Percentiles rank a stretch among this genome's conserved stretches.
Conservation (phyloP, 1,284 basidiomycete genomes). For the Boletus semigastroideus region DNA sequence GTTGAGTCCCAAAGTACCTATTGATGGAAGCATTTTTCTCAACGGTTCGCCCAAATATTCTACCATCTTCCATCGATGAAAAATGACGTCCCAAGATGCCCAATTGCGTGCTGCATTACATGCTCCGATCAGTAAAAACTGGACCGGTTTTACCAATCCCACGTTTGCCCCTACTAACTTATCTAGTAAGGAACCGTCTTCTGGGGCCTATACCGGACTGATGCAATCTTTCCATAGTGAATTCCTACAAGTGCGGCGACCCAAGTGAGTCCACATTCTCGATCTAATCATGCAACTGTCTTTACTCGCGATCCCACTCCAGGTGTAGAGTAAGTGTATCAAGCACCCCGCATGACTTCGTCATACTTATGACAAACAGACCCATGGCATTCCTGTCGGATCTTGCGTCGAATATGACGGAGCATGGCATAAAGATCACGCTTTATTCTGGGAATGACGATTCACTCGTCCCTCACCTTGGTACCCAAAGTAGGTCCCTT, state of each 20-base stretch:
- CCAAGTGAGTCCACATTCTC: constrained; percentile 39
- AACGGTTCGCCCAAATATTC: constrained; percentile 45
- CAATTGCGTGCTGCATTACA: constrained; percentile 57
- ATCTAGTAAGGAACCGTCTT: constrained; percentile 27
- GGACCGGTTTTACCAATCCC: constrained; percentile 44
- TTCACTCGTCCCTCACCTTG: constrained; percentile 57
- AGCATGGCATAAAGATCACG: constrained; percentile 48
- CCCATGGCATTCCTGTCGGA: constrained; percentile 65
- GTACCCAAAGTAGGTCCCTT: constrained; percentile 53
- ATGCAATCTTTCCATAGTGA: constrained; percentile 8
- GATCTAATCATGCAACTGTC: background rate
- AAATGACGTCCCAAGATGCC: constrained; percentile 40
- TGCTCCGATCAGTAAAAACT: constrained; percentile 65
- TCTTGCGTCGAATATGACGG: constrained; percentile 58
- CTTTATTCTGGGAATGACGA: constrained; percentile 74
- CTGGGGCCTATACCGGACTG: constrained; percentile 10
- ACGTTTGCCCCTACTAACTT: constrained; percentile 39
- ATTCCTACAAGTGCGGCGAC: constrained; percentile 29
- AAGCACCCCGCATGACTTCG: background rate
- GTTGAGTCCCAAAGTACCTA: constrained; percentile 42
- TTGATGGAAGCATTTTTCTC: constrained; percentile 52
- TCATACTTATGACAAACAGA: constrained; percentile 33
- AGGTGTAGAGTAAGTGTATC: constrained; percentile 49
- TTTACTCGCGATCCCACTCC: constrained; percentile 1
- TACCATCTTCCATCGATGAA: background rate